A percentile compares a stretch with the other conserved stretches of the same genome.
Evolutionary conservation across 1,284 basidiomycete species (phyloP).

Genomic region (Ceratobasidium sp.): DNA sequence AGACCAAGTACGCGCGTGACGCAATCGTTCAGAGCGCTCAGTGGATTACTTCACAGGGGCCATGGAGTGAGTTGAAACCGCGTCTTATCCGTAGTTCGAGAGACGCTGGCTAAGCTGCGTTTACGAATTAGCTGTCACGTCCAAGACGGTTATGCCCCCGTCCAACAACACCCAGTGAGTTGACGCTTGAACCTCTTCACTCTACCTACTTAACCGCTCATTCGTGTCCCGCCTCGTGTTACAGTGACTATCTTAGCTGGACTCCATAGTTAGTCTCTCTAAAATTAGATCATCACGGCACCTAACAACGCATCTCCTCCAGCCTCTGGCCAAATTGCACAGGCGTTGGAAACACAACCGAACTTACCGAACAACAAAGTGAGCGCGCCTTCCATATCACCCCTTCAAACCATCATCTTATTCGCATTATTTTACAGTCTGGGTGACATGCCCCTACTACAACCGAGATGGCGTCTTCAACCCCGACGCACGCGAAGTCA

Average conservation of each 20-base stretch:
- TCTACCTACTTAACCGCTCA: slow-evolving; percentile 43
- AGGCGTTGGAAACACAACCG: slow-evolving; percentile 50
- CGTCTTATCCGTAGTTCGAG: not conserved
- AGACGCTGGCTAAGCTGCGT: not conserved
- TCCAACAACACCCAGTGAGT: slow-evolving; percentile 51
- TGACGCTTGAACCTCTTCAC: not conserved
- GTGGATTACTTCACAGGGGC: slow-evolving; percentile 62
- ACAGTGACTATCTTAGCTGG: slow-evolving; percentile 50
- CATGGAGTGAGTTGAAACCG: slow-evolving; percentile 66
- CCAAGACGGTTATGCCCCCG: slow-evolving; percentile 56
- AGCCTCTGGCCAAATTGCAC: slow-evolving; percentile 50
- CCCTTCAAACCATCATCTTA: no score
- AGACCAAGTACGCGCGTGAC: slow-evolving; percentile 61
- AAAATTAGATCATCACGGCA: not conserved
- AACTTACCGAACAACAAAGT: slow-evolving; percentile 49
- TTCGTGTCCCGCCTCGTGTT: not conserved
- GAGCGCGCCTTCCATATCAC: slow-evolving; percentile 1
- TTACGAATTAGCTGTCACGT: slow-evolving; percentile 44
- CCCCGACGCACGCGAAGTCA: slow-evolving; percentile 56
- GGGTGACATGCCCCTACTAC: slow-evolving; percentile 51
- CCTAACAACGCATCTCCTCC: not conserved
- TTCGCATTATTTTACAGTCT: slow-evolving; percentile 46
- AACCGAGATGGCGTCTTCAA: slow-evolving; percentile 57
- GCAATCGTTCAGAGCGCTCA: slow-evolving; percentile 65
- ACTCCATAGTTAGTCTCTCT: slow-evolving; percentile 47